phyloP scores from a whole-genome alignment of 352 stramenopile species.

The Chrysophaeum taylorii region DNA sequence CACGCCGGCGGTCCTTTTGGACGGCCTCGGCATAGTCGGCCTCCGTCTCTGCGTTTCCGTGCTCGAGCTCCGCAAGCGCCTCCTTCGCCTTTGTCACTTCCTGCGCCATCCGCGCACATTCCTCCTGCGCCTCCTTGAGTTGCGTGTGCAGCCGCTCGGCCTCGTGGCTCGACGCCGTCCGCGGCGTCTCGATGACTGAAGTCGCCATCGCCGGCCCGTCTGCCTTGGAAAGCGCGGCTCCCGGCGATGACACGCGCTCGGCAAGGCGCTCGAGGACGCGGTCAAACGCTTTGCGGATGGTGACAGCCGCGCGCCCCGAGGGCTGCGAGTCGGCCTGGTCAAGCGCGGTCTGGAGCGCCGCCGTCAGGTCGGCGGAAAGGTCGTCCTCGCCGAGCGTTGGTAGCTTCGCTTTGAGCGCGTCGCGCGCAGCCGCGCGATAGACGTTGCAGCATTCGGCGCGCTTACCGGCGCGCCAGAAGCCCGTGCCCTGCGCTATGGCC shows the following conservation, averaged over 20 bases:
- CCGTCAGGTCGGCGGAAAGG: background rate
- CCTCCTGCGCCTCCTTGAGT: conserved; percentile 22
- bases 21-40: background rate
- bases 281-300: conserved; percentile 31
- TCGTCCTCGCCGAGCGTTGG: conserved; percentile 9
- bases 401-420: conserved; percentile 23
- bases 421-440: conserved; percentile 19
- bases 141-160: background rate
- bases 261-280: conserved; percentile 23
- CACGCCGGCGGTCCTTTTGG: background rate
- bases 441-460: conserved; percentile 31
- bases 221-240: background rate
- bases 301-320: conserved; percentile 21
- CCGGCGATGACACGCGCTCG: background rate
- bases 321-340: conserved; percentile 5
- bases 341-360: background rate
- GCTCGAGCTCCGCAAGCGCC: conserved; percentile 6
- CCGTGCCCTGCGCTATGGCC: conserved; percentile 26
- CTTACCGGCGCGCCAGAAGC: conserved; percentile 28
- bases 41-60: conserved; percentile 28
- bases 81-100: background rate
- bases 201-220: background rate
- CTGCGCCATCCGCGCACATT: background rate
- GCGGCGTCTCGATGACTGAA: background rate
- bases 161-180: background rate